Evolutionary conservation across 441 rosid species (phyloP), one percentile per base, ranked within the genome.

Genomic region (Pelargonium cotyledonis): DNA sequence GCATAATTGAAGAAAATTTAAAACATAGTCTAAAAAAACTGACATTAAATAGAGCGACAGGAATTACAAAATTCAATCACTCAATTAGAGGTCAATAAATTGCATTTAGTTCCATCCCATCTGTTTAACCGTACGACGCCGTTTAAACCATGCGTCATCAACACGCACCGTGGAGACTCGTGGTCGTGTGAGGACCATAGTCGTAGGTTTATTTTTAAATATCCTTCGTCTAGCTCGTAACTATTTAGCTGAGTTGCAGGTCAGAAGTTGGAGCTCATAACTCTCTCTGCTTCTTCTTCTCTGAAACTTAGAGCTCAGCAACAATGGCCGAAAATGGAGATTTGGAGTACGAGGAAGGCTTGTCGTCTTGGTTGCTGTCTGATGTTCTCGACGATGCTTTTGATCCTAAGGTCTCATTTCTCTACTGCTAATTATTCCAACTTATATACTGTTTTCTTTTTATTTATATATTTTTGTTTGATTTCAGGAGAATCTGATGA

Each of bases 231-330:
- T 51, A 67, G 65, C 64, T 26, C 26, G 38, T 65, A 72, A 73
- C 70, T 75, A 82, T 79, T 79, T 86, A 84, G 95, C 84, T 88
- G 74, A 69, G 85, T 73, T 88, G 81, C 95, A 85, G 95, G 96
- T 92, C 76, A 69, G 85, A 85, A 79, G 92, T 85, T 85, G 90
- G 91, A 75, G 74, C 72, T 38, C 72, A 67, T 80, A 67, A 84
- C 66, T 3, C 71, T 79, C 73, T 66, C 68, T 63, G 62, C 72
- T 75, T 63, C 41, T 4, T 46, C 6, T 2, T 55, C 51, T 53
- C 44, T 40, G 29, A 43, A 4, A 4, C 1, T 0, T 4, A 11
- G 55, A 51, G 15, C 16, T 14, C n/a, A 15, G 15, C 57, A 51
- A 51, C 68, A 51, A 76, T 80, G 84, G 85, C 76, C 65, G 75